Evolutionary conservation across 441 rosid genomes (phyloP).

Genomic region (Erodium texanum): DNA sequence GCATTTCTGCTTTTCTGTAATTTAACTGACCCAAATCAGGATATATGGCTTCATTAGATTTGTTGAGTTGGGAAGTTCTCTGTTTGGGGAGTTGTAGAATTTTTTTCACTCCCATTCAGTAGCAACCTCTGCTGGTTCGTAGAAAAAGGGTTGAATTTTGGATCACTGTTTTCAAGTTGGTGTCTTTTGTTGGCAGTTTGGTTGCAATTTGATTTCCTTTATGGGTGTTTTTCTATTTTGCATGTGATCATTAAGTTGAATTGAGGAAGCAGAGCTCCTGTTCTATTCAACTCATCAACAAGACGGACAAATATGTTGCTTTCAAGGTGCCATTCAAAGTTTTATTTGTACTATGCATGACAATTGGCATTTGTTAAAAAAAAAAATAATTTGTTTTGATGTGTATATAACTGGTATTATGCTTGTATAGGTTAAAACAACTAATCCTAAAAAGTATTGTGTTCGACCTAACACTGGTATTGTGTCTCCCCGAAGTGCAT

Average conservation of each 20-base stretch:
- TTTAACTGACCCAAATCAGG: neutral
- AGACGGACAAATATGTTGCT: conserved; percentile 62
- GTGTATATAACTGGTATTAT: neutral
- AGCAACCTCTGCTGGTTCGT: no score
- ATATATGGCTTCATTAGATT: neutral
- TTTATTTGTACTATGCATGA: neutral
- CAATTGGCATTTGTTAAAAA: neutral
- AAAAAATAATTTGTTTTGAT: neutral
- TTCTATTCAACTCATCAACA: conserved; percentile 57
- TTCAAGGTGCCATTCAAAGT: conserved; percentile 44
- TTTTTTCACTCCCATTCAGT: no score
- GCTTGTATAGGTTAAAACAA: conserved; percentile 61
- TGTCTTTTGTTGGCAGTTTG: neutral
- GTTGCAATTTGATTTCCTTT: conserved; percentile 3
- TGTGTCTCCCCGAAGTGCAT: conserved; percentile 52
- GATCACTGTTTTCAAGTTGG: no score
- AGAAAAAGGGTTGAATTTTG: no score
- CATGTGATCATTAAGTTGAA: conserved; percentile 43
- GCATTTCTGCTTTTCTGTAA: neutral
- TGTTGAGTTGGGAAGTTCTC: neutral
- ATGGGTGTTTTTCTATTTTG: neutral
- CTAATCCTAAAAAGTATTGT: conserved; percentile 72
- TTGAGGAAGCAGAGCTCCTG: conserved; percentile 73
- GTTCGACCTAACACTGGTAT: conserved; percentile 77
- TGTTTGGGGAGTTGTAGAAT: no score